These are phyloP conservation scores for Debaryomyces nepalensis DNA, from an alignment of 1,139 yeast genomes.

Conservation along the genomic window DNA sequence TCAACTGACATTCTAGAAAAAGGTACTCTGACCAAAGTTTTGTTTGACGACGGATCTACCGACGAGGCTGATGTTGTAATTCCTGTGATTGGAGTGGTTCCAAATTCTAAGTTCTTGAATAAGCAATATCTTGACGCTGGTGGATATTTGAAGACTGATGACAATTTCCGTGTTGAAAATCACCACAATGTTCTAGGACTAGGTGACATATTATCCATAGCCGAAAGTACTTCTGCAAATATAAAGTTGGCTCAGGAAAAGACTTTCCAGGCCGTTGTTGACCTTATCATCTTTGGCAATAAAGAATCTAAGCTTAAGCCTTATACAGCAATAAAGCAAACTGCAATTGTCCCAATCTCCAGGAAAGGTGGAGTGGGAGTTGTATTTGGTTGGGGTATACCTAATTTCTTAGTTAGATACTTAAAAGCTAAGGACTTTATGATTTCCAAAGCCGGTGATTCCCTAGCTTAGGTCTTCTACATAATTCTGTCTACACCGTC, in stretches of 20 bases:
- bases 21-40: constrained; percentile 5
- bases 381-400: constrained; percentile 25
- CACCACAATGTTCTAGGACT: constrained; percentile 27
- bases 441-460: constrained; percentile 2
- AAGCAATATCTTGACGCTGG: constrained; percentile 16
- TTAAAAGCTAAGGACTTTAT: constrained; percentile 23
- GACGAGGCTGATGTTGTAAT: constrained; percentile 28
- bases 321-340: constrained; percentile 8
- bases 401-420: constrained; percentile 26
- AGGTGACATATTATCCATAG: constrained; percentile 30
- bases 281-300: constrained; percentile 17
- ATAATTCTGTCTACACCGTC: neutral
- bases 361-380: constrained; percentile 35
- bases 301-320: neutral
- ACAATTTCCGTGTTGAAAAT: constrained; percentile 22
- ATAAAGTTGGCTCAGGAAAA: constrained; percentile 22
- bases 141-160: constrained; percentile 28
- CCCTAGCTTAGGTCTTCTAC: neutral
- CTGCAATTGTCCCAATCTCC: constrained; percentile 30
- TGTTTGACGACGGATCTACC: constrained; percentile 19
- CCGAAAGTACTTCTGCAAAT: constrained; percentile 24
- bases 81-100: constrained; percentile 21
- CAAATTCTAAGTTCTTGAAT: constrained; percentile 28
- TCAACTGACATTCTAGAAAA: constrained; percentile 15
- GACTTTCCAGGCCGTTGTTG: constrained; percentile 18